These are phyloP conservation scores for Pueraria montana DNA, from an alignment of 306 rosid genomes.

Conservation along the genomic window DNA sequence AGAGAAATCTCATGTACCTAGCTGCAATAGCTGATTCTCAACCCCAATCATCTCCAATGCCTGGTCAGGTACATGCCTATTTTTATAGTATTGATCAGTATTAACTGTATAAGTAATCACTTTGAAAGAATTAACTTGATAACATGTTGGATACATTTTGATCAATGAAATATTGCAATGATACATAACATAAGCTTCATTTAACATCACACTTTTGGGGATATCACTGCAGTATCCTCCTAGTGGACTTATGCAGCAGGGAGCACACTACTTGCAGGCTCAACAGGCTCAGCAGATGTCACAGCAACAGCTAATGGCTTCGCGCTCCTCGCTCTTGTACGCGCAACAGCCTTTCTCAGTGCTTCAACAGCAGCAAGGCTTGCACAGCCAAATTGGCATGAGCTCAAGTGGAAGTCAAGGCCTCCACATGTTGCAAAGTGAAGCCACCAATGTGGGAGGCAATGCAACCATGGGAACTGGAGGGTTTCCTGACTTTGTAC, in stretches of 20 bases:
- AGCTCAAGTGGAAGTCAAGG: conserved; percentile 71
- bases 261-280: conserved; percentile 90
- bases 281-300: conserved; percentile 90
- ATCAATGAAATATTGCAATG: background rate
- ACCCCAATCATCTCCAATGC: conserved; percentile 85
- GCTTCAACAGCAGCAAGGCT: conserved; percentile 87
- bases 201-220: conserved; percentile 4
- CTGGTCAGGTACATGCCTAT: conserved; percentile 75
- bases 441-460: conserved; percentile 68
- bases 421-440: conserved; percentile 85
- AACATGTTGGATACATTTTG: background rate
- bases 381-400: conserved; percentile 85
- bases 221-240: conserved; percentile 68
- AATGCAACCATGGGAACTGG: conserved; percentile 64
- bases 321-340: conserved; percentile 90
- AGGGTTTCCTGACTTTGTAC: conserved; percentile 78
- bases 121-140: background rate
- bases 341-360: conserved; percentile 81
- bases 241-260: conserved; percentile 79
- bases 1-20: conserved; percentile 95
- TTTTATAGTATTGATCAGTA: conserved; percentile 20
- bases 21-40: conserved; percentile 99
- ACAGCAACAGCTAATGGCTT: conserved; percentile 88
- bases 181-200: background rate
- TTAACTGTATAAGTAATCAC: background rate